Evolutionary conservation across 2,329 filamentous ascomycete genomes (phyloP), one percentile per base, ranked within the genome.

Genomic region (Colletotrichum tropicale): DNA sequence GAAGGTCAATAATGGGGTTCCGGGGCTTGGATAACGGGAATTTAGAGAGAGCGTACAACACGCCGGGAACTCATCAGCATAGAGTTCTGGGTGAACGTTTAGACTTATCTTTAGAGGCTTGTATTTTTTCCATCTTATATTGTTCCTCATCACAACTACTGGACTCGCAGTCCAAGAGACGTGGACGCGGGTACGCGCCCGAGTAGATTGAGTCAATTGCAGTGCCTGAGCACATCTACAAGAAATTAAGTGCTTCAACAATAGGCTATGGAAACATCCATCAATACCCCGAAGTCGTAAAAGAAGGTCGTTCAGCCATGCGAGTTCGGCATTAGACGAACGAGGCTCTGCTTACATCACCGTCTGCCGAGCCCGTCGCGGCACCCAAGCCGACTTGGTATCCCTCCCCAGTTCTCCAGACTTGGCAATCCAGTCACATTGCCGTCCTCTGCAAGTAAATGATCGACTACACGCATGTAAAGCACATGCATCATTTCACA

Each of bases 151-250:
- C 16, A 13, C 34, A 16, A 16, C 6, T 0, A 16, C 0, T 16
- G 36, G 36, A 0, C 36, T 43, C 5, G 1, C 8, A 6, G 2
- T 43, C 16, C 36, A 10, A 43, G 36, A 5, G 16, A n/a, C 3
- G 0, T 0, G 0, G 3, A 38, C 1, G 8, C 36, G 0, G n/a
- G 36, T 9, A 0, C 1, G 2, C 9, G 52, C 52, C 6, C 5
- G 8, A 0, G 10, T 12, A 1, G 1, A 26, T 2, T 12, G n/a
- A 56, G 13, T 28, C 1, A 56, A 1, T 48, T 58, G 9, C 55
- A 28, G 1, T 15, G 13, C 6, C 5, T 8, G n/a, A n/a, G n/a
- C n/a, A 58, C 55, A 10, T 28, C 13, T 28, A 58, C 26, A 10
- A 15, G 24, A 6, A 18, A 9, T 58, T 7, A 4, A 58, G 0